phyloP scores from a whole-genome alignment of 1,284 basidiomycete genomes.

The Limonomyces culmigenus region DNA sequence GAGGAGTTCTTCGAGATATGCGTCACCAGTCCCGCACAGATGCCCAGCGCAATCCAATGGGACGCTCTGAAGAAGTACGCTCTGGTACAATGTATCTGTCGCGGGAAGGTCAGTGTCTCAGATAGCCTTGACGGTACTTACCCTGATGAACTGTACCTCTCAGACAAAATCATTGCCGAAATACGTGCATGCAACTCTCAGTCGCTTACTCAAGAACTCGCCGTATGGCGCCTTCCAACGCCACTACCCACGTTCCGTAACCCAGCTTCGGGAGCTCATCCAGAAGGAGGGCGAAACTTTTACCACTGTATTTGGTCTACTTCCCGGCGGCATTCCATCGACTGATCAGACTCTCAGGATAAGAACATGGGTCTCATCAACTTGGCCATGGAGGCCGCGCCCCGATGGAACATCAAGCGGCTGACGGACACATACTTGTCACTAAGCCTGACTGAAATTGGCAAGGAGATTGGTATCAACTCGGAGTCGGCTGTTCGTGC shows the following conservation, averaged over 20 bases:
- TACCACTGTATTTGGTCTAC: conserved; percentile 20
- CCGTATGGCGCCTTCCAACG: conserved; percentile 44
- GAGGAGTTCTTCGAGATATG: conserved; percentile 65
- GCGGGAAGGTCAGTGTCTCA: conserved; percentile 36
- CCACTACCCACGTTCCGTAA: conserved; percentile 38
- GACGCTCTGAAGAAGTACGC: conserved; percentile 75
- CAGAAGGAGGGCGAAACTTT: conserved; percentile 39
- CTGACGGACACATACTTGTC: conserved; percentile 68
- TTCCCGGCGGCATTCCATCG: too few species aligned
- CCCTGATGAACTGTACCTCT: neutral
- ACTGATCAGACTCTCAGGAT: conserved; percentile 29
- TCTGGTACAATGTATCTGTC: conserved; percentile 56
- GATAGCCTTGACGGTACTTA: neutral
- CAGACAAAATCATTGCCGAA: conserved; percentile 45
- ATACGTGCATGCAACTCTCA: conserved; percentile 41
- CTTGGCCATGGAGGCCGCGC: conserved; percentile 46
- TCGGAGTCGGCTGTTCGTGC: conserved; percentile 17
- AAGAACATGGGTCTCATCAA: conserved; percentile 51
- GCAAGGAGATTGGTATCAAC: conserved; percentile 36
- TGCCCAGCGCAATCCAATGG: conserved; percentile 55
- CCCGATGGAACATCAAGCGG: conserved; percentile 59
- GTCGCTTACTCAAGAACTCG: conserved; percentile 41
- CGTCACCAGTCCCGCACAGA: conserved; percentile 50
- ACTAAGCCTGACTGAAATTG: conserved; percentile 54
- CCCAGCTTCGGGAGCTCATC: conserved; percentile 22